Base-by-base conservation (phyloP, 352 stramenopile genomes). In the Elongisporangium anandrum region DNA sequence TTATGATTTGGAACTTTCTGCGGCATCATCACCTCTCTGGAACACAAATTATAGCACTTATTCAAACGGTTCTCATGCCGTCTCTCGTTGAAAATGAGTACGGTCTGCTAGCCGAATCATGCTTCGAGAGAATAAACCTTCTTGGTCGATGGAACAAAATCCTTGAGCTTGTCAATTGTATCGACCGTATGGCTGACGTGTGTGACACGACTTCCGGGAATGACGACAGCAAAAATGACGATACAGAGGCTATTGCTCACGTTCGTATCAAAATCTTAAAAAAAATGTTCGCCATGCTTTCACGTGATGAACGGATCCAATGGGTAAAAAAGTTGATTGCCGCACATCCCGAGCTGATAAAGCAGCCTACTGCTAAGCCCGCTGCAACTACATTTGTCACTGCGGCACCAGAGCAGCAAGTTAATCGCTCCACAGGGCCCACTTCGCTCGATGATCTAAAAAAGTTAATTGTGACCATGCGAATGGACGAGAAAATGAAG, bases 1-100 rank as follows among this genome's bases (percentile, higher is more conserved):
- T 85, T 34, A 72, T 87, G 38, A 68, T 87, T 54, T 70, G 77
- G 67, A 90, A 81, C 50, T 88, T 83, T 19, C 41, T 88, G 4
- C 78, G 75, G 24, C 72, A 77, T 24, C 69, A 90, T 39, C 70
- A 68, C 7, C 54, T 83, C 3, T 67, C 78, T 2, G 87, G 80
- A 38, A 48, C 65, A 0, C 72, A 90, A 50, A 47, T 90, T 17
- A 63, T 80, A 16, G 50, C 77, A 22, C 54, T 90, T 4, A 45
- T 85, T 20, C 58, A 72, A 8, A 63, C 70, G 10, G 73, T 69
- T 15, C 68, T 90, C 47, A 29, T 90, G 1, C 77, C 72, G 5
- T 77, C 63, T 19, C 56, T 90, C 6, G 70, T 76, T 4, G 69
- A 86, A n/a, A 70, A 63, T 0, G 80, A 90, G 29, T 63, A 68